Evolutionary conservation across 768 basidiomycete species (phyloP).

Genomic region (Naganishia randhawae): DNA sequence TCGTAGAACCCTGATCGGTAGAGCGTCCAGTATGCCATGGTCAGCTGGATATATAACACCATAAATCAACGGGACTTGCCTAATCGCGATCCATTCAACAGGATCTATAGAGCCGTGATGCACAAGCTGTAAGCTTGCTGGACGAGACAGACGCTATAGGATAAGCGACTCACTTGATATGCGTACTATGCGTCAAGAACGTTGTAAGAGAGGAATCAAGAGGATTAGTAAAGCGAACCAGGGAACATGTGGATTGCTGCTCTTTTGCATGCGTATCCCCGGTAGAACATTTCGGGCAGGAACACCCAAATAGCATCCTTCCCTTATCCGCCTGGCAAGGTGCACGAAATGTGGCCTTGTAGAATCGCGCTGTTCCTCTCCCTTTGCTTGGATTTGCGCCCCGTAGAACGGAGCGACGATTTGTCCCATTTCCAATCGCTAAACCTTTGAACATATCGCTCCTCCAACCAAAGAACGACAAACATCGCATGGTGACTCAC

Average conservation of each 20-base stretch:
- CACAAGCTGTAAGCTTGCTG: neutral
- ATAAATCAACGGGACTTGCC: neutral
- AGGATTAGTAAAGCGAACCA: too few species aligned
- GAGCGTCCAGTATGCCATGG: constrained; percentile 53
- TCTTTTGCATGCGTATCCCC: too few species aligned
- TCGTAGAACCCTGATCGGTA: constrained; percentile 76
- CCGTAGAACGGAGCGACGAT: too few species aligned
- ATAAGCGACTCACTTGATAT: constrained; percentile 67
- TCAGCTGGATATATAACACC: constrained; percentile 7
- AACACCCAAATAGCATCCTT: too few species aligned
- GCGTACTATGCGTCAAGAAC: constrained; percentile 63
- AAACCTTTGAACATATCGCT: too few species aligned
- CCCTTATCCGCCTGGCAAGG: too few species aligned
- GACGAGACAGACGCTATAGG: neutral
- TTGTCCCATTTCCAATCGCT: too few species aligned
- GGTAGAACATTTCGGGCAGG: too few species aligned
- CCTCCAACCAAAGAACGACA: neutral
- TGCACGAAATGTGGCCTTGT: too few species aligned
- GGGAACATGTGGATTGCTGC: too few species aligned
- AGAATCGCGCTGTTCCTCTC: too few species aligned
- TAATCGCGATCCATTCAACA: constrained; percentile 85
- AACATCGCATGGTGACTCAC: constrained; percentile 40
- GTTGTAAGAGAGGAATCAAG: neutral
- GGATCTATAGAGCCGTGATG: constrained; percentile 59
- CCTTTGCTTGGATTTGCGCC: too few species aligned